These are phyloP conservation scores for Rhodotorula taiwanensis DNA, from an alignment of 768 basidiomycete species.

Conservation along the genomic window DNA sequence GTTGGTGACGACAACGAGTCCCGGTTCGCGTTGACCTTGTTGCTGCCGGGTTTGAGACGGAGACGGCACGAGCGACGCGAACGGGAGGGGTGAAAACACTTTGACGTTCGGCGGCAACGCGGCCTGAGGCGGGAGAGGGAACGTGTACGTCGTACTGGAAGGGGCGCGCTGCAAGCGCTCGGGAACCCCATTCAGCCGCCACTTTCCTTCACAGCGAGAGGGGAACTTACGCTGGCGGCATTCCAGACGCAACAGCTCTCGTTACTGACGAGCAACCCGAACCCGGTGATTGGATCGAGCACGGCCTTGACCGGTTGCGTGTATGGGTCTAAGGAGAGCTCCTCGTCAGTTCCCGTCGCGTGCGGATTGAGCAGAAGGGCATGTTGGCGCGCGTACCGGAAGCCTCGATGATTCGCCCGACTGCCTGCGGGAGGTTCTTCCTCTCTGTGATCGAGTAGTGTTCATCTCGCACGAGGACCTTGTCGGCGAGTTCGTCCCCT, in stretches of 20 bases:
- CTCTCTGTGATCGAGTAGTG: constrained; percentile 20
- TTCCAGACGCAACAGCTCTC: constrained; percentile 44
- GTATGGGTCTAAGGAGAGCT: constrained; percentile 27
- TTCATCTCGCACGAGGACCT: constrained; percentile 31
- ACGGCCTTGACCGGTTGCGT: constrained; percentile 23
- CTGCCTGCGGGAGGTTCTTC: constrained; percentile 25
- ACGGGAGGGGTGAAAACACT: constrained; percentile 40
- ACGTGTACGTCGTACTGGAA: constrained; percentile 43
- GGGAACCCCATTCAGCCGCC: background rate
- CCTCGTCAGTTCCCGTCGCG: too few species aligned
- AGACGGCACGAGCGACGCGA: constrained; percentile 39
- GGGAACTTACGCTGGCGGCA: constrained; percentile 40
- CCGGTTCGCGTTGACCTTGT: constrained; percentile 62
- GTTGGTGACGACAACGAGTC: constrained; percentile 68
- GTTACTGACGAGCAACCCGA: constrained; percentile 41
- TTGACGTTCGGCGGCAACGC: constrained; percentile 25
- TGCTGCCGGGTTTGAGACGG: constrained; percentile 34
- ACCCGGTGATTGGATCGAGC: constrained; percentile 42
- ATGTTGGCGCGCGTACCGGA: too few species aligned
- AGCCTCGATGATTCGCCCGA: constrained; percentile 18
- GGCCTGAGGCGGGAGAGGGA: constrained; percentile 40
- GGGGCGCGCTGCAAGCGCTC: constrained; percentile 36
- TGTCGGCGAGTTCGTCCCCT: constrained; percentile 3
- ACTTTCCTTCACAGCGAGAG: too few species aligned
- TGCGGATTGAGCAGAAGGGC: background rate